phyloP scores from a whole-genome alignment of 257 asterid species.

The Lycium barbarum region DNA sequence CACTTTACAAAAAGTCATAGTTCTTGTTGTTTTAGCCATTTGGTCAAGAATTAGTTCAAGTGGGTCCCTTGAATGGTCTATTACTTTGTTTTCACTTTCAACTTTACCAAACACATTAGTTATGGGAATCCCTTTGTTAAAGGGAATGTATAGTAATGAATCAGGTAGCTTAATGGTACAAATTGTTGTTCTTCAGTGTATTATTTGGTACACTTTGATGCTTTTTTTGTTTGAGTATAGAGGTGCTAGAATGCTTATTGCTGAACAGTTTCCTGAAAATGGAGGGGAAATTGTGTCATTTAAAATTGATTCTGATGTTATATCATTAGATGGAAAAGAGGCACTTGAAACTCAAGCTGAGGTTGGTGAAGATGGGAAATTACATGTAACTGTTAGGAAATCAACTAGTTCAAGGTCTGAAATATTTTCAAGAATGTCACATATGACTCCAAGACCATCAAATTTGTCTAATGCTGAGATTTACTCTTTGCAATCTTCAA shows the following conservation, averaged over 20 bases:
- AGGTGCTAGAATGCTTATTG: constrained; percentile 66
- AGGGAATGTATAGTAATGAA: constrained; percentile 64
- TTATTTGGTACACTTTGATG: constrained; percentile 77
- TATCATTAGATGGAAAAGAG: constrained; percentile 66
- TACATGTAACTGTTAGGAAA: constrained; percentile 68
- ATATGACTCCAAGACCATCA: constrained; percentile 64
- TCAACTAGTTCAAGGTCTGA: constrained; percentile 67
- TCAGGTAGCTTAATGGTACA: constrained; percentile 71
- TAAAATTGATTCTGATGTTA: constrained; percentile 65
- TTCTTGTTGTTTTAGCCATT: constrained; percentile 53
- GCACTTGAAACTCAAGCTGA: constrained; percentile 69
- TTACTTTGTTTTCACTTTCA: constrained; percentile 68
- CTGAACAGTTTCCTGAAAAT: constrained; percentile 77
- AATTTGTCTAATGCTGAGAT: constrained; percentile 74
- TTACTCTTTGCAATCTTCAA: constrained; percentile 70
- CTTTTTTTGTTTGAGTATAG: constrained; percentile 69
- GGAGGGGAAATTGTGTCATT: constrained; percentile 64
- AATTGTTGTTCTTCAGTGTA: constrained; percentile 71
- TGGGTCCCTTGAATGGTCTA: constrained; percentile 74
- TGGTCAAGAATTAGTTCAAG: constrained; percentile 60
- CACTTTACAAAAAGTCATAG: constrained; percentile 64
- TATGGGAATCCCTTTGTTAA: constrained; percentile 70
- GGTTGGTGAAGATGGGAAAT: constrained; percentile 70
- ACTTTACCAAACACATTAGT: constrained; percentile 74
- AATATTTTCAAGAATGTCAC: constrained; percentile 54